These are phyloP conservation scores for Penicillium riverlandense DNA, from an alignment of 495 filamentous ascomycete genomes.

Conservation along the genomic window DNA sequence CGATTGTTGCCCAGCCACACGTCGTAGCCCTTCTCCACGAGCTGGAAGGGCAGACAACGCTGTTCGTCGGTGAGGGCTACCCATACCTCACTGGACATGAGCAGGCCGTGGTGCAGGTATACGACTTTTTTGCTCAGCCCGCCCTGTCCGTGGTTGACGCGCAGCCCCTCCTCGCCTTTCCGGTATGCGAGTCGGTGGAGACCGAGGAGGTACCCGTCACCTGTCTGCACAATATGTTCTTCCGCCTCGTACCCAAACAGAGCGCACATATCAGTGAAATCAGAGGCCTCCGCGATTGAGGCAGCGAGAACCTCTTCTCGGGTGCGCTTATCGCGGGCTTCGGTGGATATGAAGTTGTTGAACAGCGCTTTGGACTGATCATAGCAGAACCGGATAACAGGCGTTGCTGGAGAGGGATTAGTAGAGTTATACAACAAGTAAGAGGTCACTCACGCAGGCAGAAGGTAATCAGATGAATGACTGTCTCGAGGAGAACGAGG, in stretches of 20 bases:
- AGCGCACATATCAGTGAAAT: conserved; percentile 87
- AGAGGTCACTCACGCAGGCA: conserved; percentile 61
- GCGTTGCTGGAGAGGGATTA: conserved; percentile 49
- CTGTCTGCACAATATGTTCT: conserved; percentile 91
- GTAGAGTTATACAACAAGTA: conserved; percentile 1
- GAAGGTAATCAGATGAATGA: conserved; percentile 83
- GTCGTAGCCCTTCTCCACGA: conserved; percentile 91
- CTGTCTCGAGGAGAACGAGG: conserved; percentile 69
- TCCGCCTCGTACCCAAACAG: conserved; percentile 87
- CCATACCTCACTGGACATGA: conserved; percentile 99
- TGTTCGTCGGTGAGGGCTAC: conserved; percentile 84
- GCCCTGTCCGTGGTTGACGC: conserved; percentile 63
- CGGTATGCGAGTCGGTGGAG: conserved; percentile 80
- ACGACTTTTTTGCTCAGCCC: conserved; percentile 77
- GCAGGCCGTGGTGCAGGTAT: conserved; percentile 90
- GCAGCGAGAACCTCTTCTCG: conserved; percentile 32
- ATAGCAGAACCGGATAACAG: conserved; percentile 78
- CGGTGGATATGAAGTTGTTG: conserved; percentile 67
- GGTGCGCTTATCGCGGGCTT: conserved; percentile 53
- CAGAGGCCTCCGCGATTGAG: conserved; percentile 62
- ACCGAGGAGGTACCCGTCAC: conserved; percentile 88
- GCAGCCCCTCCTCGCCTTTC: conserved; percentile 65
- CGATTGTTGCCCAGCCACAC: conserved; percentile 98
- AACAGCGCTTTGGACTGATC: conserved; percentile 72
- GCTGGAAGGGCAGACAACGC: conserved; percentile 75